Evolutionary conservation across 805 yeast species (phyloP).

Genomic region (Metschnikowia santaceciliae): DNA sequence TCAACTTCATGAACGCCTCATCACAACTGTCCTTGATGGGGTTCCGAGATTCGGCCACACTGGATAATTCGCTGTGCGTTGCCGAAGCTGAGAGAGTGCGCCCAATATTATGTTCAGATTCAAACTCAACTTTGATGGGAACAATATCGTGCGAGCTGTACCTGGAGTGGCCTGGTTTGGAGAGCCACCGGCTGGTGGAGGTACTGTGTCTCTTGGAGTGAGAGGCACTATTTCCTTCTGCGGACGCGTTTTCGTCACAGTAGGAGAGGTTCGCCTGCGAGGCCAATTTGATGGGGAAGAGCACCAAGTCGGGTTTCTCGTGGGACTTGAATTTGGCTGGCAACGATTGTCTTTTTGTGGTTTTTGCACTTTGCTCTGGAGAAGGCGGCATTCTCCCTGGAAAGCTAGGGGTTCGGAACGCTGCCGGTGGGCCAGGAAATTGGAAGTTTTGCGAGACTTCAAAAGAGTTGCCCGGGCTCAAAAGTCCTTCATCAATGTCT

Average conservation of each 20-base stretch:
- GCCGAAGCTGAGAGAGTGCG: constrained; percentile 31
- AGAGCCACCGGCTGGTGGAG: constrained; percentile 18
- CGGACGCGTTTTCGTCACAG: constrained; percentile 18
- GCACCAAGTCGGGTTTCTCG: constrained; percentile 32
- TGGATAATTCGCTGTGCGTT: constrained; percentile 10
- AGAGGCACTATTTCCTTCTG: neutral
- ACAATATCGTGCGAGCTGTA: constrained; percentile 41
- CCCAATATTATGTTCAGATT: constrained; percentile 17
- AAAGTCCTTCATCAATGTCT: neutral
- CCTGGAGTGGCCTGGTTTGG: constrained; percentile 34
- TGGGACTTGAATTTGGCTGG: constrained; percentile 28
- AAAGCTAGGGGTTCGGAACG: neutral
- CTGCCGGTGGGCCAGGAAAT: constrained; percentile 21
- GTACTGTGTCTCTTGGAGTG: constrained; percentile 17
- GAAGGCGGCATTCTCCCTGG: constrained; percentile 27
- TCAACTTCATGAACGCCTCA: constrained; percentile 28
- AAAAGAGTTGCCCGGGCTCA: constrained; percentile 14
- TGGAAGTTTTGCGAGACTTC: constrained; percentile 23
- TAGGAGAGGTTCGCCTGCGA: constrained; percentile 18
- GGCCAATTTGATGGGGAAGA: constrained; percentile 40
- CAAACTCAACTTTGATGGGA: constrained; percentile 43
- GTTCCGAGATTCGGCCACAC: constrained; percentile 14
- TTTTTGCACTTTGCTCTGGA: constrained; percentile 28
- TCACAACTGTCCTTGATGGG: constrained; percentile 18
- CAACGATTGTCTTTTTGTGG: constrained; percentile 31